These are phyloP conservation scores for Skeletonema tropicum DNA, from an alignment of 108 stramenopile genomes.

Conservation along the genomic window DNA sequence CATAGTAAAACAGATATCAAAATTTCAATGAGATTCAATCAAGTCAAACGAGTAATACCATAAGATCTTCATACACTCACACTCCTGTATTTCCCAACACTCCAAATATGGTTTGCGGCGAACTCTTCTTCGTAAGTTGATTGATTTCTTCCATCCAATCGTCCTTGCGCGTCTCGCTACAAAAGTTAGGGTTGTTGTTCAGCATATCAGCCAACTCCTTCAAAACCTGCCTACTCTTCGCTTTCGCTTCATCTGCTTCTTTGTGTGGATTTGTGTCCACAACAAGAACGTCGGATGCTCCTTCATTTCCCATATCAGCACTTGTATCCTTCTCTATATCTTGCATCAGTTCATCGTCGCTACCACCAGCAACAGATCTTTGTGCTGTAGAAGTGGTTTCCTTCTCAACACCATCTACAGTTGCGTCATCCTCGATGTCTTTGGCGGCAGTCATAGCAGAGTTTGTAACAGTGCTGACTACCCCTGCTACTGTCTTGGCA, in stretches of 20 bases:
- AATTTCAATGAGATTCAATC: no score
- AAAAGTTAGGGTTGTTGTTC: conserved; percentile 30
- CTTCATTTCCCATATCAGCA: neutral
- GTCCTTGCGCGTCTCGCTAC: conserved; percentile 14
- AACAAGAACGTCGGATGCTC: neutral
- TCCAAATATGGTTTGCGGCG: conserved; percentile 27
- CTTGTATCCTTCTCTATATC: neutral
- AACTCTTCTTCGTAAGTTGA: neutral
- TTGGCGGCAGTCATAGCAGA: neutral
- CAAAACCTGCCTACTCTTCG: conserved; percentile 27
- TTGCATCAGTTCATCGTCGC: neutral
- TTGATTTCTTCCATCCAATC: conserved; percentile 36
- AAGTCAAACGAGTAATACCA: neutral
- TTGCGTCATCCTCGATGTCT: neutral
- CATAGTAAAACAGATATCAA: neutral
- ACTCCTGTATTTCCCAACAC: conserved; percentile 42
- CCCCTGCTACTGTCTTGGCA: no score
- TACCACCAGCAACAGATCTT: neutral
- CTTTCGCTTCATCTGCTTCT: conserved; percentile 31
- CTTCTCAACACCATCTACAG: conserved; percentile 5
- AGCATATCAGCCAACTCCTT: conserved; percentile 20
- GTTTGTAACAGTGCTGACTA: no score
- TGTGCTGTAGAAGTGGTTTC: neutral
- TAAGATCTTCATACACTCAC: conserved; percentile 3
- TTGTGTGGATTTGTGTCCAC: conserved; percentile 20